These are phyloP conservation scores for Salix suchowensis DNA, from an alignment of 345 rosid species.

Conservation along the genomic window DNA sequence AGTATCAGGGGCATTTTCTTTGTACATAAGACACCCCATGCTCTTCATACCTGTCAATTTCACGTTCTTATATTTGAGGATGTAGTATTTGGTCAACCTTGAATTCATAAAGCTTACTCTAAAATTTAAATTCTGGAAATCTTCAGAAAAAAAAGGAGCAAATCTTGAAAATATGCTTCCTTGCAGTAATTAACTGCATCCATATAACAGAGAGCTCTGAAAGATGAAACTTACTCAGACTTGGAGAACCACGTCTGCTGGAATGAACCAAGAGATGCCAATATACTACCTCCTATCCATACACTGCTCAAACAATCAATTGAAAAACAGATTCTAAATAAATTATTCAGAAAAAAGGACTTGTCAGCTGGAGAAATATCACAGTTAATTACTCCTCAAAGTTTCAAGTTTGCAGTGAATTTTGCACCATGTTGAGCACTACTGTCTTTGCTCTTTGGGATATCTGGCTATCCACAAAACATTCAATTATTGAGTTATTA, in stretches of 20 bases:
- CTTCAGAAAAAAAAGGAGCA: too few relatives aligned
- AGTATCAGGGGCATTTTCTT: conserved; percentile 83
- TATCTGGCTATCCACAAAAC: not conserved
- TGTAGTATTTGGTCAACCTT: not conserved
- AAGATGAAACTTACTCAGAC: conserved; percentile 49
- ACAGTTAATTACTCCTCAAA: not conserved
- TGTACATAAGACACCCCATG: conserved; percentile 95
- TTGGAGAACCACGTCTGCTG: conserved; percentile 99
- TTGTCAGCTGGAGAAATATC: not conserved
- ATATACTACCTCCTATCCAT: conserved; percentile 87
- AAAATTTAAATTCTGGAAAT: not conserved
- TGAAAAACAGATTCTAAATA: not conserved
- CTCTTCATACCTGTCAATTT: conserved; percentile 76
- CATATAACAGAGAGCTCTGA: not conserved
- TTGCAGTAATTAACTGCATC: not conserved
- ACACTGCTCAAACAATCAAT: conserved; percentile 51
- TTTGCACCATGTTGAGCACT: not conserved
- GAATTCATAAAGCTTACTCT: not conserved
- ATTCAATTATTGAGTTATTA: not conserved
- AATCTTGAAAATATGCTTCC: not conserved
- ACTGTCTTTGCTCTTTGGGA: not conserved
- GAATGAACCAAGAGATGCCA: conserved; percentile 89
- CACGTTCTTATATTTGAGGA: not conserved
- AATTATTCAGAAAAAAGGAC: not conserved
- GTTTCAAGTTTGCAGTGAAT: not conserved